phyloP scores from a whole-genome alignment of 2,329 filamentous ascomycete species.

The Verruconis gallopava region DNA sequence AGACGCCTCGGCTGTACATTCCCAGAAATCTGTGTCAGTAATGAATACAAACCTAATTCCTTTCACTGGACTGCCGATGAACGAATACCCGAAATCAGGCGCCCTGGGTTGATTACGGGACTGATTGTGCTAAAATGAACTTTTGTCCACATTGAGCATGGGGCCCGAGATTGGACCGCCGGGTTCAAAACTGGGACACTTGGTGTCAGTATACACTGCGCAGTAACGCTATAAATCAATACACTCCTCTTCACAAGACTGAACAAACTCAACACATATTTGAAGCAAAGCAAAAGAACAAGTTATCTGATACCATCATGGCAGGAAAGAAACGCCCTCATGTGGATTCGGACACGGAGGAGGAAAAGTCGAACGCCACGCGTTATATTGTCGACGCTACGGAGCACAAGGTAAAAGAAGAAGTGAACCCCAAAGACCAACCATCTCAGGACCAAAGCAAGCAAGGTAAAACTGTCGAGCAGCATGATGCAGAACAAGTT shows the following conservation, averaged over 20 bases:
- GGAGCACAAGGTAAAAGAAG: constrained; percentile 1
- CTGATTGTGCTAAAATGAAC: constrained; percentile 1
- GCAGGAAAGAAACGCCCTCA: constrained; percentile 1
- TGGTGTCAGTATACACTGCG: constrained; percentile 4
- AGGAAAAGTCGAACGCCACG: constrained; percentile 4
- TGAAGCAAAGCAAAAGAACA: constrained; percentile 2
- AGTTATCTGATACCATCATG: constrained; percentile 3
- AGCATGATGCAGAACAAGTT: not conserved
- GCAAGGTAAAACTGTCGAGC: not conserved
- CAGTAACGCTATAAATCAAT: constrained; percentile 4
- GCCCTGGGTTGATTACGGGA: constrained; percentile 2
- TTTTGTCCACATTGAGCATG: constrained; percentile 4
- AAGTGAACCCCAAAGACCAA: not conserved
- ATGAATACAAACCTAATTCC: not conserved
- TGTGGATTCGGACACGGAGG: not conserved
- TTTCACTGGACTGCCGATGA: constrained; percentile 1
- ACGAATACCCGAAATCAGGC: constrained; percentile 3
- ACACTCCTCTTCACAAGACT: constrained; percentile 3
- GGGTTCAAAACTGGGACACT: constrained; percentile 6
- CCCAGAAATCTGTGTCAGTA: not conserved
- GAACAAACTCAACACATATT: constrained; percentile 1
- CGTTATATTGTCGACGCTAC: not conserved
- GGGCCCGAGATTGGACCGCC: constrained; percentile 3
- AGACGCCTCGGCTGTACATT: not conserved
- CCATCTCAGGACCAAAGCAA: constrained; percentile 3